A percentile compares a stretch with the other conserved stretches of the same genome.
These are phyloP conservation scores for Aureobasidium namibiae DNA, from an alignment of 2,329 filamentous ascomycete species.

Conservation along the genomic window DNA sequence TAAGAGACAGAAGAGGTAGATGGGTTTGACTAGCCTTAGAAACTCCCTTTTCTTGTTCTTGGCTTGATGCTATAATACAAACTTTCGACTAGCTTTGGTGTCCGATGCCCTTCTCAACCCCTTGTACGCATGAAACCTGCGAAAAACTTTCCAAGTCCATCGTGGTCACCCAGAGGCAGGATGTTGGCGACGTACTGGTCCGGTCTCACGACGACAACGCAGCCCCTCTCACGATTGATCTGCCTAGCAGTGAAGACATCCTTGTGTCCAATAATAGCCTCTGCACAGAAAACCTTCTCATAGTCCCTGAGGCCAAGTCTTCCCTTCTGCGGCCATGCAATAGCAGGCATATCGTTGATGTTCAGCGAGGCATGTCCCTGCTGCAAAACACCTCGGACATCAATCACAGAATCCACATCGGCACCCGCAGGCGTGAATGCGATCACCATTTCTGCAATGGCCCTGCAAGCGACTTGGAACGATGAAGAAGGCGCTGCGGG, in stretches of 20 bases:
- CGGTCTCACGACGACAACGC: conserved; percentile 53
- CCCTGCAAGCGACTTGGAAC: not conserved
- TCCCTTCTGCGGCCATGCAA: conserved; percentile 37
- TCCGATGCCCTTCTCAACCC: not conserved
- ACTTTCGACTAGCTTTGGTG: not conserved
- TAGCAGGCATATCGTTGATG: conserved; percentile 27
- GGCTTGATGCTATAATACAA: not conserved
- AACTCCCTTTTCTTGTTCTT: not conserved
- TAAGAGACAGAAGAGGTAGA: conserved; percentile 10
- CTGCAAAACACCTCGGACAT: conserved; percentile 36
- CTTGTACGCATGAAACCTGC: conserved; percentile 17
- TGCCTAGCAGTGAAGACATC: conserved; percentile 50
- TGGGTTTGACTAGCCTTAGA: not conserved
- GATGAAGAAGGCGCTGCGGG: not conserved
- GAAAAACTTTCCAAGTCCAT: conserved; percentile 22
- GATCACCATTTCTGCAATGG: conserved; percentile 16
- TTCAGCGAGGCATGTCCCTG: conserved; percentile 18
- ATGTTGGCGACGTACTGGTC: conserved; percentile 54
- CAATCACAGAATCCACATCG: conserved; percentile 44
- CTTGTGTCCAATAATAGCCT: conserved; percentile 32
- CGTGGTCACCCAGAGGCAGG: conserved; percentile 20
- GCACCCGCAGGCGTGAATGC: conserved; percentile 30
- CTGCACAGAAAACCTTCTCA: conserved; percentile 40
- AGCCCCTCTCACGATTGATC: conserved; percentile 47
- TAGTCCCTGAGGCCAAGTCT: conserved; percentile 27